Evolutionary conservation across 352 stramenopile genomes (phyloP).

Genomic region (Blastocystis sp.): DNA sequence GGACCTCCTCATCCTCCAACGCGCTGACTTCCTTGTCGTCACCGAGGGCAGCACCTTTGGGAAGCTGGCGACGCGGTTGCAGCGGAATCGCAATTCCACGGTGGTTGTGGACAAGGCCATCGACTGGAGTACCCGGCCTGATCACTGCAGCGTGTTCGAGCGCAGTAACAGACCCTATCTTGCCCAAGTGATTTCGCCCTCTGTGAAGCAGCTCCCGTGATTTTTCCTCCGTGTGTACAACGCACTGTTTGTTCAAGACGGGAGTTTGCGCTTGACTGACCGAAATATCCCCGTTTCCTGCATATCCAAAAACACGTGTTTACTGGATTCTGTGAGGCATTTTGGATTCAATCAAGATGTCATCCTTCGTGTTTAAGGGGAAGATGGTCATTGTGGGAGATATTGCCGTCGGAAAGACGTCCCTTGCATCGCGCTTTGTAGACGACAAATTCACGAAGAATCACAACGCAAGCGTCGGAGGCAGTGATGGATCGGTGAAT

Average conservation of each 20-base stretch:
- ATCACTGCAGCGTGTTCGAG: slow-evolving; percentile 55
- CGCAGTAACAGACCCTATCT: slow-evolving; percentile 1
- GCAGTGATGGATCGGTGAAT: not conserved
- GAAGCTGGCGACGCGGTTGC: slow-evolving; percentile 10
- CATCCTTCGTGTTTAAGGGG: slow-evolving; percentile 65
- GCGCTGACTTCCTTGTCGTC: slow-evolving; percentile 9
- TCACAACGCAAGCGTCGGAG: slow-evolving; percentile 68
- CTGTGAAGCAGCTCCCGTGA: too few relatives aligned
- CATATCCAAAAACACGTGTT: too few relatives aligned
- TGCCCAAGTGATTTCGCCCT: slow-evolving; percentile 4
- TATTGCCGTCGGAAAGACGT: slow-evolving; percentile 67
- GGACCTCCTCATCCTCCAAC: slow-evolving; percentile 47
- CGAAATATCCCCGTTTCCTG: not conserved
- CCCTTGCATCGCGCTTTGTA: slow-evolving; percentile 60
- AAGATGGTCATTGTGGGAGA: slow-evolving; percentile 69
- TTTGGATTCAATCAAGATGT: slow-evolving; percentile 46
- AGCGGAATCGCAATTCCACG: slow-evolving; percentile 32
- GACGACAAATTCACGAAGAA: slow-evolving; percentile 69
- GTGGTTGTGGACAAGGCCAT: slow-evolving; percentile 1
- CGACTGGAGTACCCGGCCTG: not conserved
- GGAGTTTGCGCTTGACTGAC: not conserved
- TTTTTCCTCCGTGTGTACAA: too few relatives aligned
- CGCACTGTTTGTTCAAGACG: too few relatives aligned
- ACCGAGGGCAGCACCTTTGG: slow-evolving; percentile 43
- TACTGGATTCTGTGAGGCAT: too few relatives aligned